A percentile compares a stretch with the other conserved stretches of the same genome.
These are phyloP conservation scores for Daldinia concentrica DNA, from an alignment of 495 filamentous ascomycete species.

Conservation along the genomic window DNA sequence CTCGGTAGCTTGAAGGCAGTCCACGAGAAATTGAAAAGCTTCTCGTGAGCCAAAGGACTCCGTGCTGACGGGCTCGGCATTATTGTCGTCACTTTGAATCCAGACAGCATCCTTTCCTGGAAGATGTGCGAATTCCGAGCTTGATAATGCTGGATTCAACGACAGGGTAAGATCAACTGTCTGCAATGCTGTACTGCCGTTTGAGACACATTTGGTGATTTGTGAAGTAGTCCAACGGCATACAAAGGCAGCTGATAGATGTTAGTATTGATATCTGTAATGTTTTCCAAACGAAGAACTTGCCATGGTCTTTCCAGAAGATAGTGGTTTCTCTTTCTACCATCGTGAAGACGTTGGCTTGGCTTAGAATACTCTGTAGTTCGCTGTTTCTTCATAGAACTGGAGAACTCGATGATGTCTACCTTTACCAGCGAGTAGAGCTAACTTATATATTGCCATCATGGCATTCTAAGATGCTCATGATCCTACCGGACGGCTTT, in stretches of 20 bases:
- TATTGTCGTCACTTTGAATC: neutral
- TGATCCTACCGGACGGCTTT: neutral
- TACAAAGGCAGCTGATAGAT: constrained; percentile 12
- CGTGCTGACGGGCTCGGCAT: neutral
- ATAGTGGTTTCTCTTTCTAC: constrained; percentile 15
- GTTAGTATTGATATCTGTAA: constrained; percentile 2
- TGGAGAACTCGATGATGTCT: constrained; percentile 3
- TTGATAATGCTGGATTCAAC: neutral
- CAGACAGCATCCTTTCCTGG: neutral
- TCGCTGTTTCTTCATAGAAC: constrained; percentile 4
- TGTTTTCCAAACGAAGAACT: constrained; percentile 5
- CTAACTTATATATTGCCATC: constrained; percentile 16
- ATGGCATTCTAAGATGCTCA: neutral
- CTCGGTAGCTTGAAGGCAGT: constrained; percentile 28
- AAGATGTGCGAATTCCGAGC: neutral
- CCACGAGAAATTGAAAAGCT: constrained; percentile 33
- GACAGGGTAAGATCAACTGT: constrained; percentile 21
- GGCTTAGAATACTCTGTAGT: neutral
- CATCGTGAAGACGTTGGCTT: constrained; percentile 20
- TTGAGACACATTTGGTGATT: constrained; percentile 8
- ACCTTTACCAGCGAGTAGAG: neutral
- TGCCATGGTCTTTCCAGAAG: constrained; percentile 8
- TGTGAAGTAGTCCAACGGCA: constrained; percentile 32
- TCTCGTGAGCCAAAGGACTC: constrained; percentile 30
- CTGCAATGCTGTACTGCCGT: constrained; percentile 3